phyloP scores from a whole-genome alignment of 129 eudicot species.

The Pseudognaphalium luteoalbum region DNA sequence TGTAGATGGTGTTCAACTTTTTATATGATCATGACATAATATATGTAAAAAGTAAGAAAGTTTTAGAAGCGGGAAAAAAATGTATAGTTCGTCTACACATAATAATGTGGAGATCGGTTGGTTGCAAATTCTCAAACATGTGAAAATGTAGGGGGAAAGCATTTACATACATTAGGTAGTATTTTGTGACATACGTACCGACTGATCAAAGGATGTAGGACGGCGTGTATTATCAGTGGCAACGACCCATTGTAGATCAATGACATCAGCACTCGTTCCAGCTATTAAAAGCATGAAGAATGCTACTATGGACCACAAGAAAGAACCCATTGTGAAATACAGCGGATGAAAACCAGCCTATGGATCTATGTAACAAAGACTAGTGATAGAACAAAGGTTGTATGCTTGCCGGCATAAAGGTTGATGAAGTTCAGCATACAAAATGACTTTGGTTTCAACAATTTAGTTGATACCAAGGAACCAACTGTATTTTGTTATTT shows the following conservation, averaged over 20 bases:
- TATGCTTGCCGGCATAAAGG: constrained; percentile 30
- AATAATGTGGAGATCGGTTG: too few species aligned
- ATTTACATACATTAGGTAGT: background rate
- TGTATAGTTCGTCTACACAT: too few species aligned
- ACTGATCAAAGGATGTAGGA: constrained; percentile 37
- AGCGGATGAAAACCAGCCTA: constrained; percentile 10
- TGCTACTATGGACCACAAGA: constrained; percentile 28
- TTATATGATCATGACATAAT: too few species aligned
- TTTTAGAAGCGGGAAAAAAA: too few species aligned
- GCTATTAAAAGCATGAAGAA: constrained; percentile 27
- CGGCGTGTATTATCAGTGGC: constrained; percentile 32
- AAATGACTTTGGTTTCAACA: constrained; percentile 33
- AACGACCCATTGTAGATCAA: constrained; percentile 57
- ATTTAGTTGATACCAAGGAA: constrained; percentile 26
- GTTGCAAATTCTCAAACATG: background rate
- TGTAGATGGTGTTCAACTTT: too few species aligned
- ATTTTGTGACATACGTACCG: constrained; percentile 35
- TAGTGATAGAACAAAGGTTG: constrained; percentile 8
- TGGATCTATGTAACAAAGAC: constrained; percentile 4
- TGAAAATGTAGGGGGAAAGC: background rate
- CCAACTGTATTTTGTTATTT: constrained; percentile 37
- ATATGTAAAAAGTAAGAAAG: too few species aligned
- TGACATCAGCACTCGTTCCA: constrained; percentile 38
- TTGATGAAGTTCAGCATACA: constrained; percentile 7
- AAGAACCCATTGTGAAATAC: constrained; percentile 41